Evolutionary conservation across 1,139 yeast species (phyloP), one percentile per base, ranked within the genome.

Genomic region (Candida sp.): DNA sequence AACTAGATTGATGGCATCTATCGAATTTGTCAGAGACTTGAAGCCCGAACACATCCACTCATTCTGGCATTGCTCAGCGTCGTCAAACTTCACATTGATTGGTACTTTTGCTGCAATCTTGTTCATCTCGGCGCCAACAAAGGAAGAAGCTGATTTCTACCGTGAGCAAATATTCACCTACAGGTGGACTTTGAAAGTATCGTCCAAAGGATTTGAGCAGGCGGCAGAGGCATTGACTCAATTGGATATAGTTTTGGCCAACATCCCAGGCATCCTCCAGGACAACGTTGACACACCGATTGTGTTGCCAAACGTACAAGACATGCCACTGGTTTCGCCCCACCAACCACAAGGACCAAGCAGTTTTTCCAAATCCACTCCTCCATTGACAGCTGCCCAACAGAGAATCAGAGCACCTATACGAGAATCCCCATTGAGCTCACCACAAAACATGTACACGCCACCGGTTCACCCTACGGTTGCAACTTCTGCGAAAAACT

Each of bases 101-200:
- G 97, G 97, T 3, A 84, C 94, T 0, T 92, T 92, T 77, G 96
- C 97, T 0, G 87, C 96, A 0, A 73, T 92, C 7, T 70, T 92
- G 50, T 89, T 79, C 61, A 83, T 85, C 32, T 85, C 93, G 0
- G 73, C 92, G 0, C 70, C 77, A 8, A 67, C 80, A 3, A 68
- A 78, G 23, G 90, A 84, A 51, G 97, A 90, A 61, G 79, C 88
- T 0, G 75, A 73, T 39, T 75, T 80, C 51, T 90, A 83, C 66
- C 79, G 84, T 59, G 89, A 84, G 56, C 87, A 86, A 57, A 79
- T 91, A 41, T 83, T 83, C 62, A 87, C 87, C 58, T 92, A 90
- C 64, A 73, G 96, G 54, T 85, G 91, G 88, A 80, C 86, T 11
- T 68, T 93, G 48, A 84, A 88, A 60, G 85, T 86, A 28, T 82